These are phyloP conservation scores for Patellifolia procumbens DNA, from an alignment of 179 eudicot genomes.

Conservation along the genomic window DNA sequence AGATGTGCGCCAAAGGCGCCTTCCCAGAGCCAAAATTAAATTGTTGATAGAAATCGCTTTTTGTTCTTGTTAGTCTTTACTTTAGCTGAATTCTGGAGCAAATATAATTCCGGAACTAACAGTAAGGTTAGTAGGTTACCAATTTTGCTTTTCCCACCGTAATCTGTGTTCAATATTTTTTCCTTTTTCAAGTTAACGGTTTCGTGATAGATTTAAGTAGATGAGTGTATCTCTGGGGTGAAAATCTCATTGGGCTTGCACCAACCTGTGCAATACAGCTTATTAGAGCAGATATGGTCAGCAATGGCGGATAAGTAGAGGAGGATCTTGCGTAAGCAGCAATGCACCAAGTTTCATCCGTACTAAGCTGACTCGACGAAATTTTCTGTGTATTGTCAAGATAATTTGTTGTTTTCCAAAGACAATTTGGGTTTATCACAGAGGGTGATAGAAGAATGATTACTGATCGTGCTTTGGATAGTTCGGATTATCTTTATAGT, in stretches of 20 bases:
- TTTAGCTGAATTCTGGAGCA: constrained; percentile 20
- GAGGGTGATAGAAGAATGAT: no score
- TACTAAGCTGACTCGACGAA: no score
- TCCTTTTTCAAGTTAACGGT: not conserved
- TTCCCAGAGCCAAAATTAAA: constrained; percentile 15
- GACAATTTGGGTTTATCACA: no score
- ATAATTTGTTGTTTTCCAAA: no score
- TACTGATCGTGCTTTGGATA: no score
- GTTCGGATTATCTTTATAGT: no score
- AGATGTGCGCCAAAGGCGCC: constrained; percentile 26
- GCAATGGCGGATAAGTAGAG: not conserved
- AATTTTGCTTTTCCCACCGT: not conserved
- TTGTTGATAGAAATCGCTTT: constrained; percentile 1
- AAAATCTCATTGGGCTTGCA: not conserved
- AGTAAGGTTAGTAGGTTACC: no score
- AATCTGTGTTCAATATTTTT: not conserved
- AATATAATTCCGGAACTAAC: constrained; percentile 16
- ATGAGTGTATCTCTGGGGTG: not conserved
- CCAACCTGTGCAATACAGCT: not conserved
- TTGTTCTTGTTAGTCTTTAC: constrained; percentile 9
- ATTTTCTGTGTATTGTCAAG: no score
- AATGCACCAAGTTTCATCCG: no score
- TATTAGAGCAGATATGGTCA: not conserved
- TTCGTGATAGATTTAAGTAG: not conserved
- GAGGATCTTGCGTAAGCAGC: not conserved